Evolutionary conservation across 148 eudicot species (phyloP).

Genomic region (Persicaria maculosa): DNA sequence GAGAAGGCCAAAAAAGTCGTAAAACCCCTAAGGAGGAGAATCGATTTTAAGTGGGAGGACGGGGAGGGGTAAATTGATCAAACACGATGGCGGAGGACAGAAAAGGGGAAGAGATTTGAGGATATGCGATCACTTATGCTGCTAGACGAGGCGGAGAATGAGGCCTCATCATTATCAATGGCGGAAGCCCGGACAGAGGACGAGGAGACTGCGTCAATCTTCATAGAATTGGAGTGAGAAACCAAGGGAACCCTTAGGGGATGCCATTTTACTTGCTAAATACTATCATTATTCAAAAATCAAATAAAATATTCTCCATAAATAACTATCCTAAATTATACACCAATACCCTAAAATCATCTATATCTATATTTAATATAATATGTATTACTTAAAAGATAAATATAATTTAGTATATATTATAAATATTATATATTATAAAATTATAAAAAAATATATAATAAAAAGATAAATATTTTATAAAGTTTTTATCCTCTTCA

Average conservation of each 20-base stretch:
- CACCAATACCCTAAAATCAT: too few relatives aligned
- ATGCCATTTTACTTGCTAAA: too few relatives aligned
- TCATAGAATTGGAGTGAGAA: background rate
- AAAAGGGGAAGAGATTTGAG: background rate
- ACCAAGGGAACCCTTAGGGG: background rate
- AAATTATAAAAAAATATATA: too few relatives aligned
- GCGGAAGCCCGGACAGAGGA: background rate
- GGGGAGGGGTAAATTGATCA: background rate
- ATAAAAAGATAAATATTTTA: too few relatives aligned
- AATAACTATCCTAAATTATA: too few relatives aligned
- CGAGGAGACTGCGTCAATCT: conserved; percentile 2
- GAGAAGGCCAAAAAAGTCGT: background rate
- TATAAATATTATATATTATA: too few relatives aligned
- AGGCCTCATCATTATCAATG: background rate
- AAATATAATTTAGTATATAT: too few relatives aligned
- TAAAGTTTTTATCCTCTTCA: too few relatives aligned
- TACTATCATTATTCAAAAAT: too few relatives aligned
- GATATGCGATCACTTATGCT: background rate
- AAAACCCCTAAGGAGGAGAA: background rate
- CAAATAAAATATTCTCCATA: too few relatives aligned
- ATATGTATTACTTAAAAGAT: too few relatives aligned
- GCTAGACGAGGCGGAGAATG: background rate
- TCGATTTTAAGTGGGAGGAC: background rate
- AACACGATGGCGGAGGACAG: background rate
- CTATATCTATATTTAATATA: too few relatives aligned